These are phyloP conservation scores for Vigna hirtella DNA, from an alignment of 306 rosid genomes.

Conservation along the genomic window DNA sequence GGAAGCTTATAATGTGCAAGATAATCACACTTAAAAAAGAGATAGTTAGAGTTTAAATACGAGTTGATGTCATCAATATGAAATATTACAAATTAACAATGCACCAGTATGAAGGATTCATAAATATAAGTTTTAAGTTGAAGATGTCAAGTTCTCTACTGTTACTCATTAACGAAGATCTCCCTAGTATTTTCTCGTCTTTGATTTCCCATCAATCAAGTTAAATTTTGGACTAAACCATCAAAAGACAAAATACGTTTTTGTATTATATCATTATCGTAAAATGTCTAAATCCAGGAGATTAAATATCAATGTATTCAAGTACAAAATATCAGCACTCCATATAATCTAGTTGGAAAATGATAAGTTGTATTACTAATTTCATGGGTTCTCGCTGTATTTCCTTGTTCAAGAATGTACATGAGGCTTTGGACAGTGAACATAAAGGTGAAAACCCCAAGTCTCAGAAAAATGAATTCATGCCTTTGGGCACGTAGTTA, in stretches of 20 bases:
- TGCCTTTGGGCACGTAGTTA: slow-evolving; percentile 69
- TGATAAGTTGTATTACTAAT: background rate
- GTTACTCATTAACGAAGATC: too few species aligned
- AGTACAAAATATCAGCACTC: slow-evolving; percentile 7
- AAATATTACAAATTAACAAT: too few species aligned
- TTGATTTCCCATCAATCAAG: too few species aligned
- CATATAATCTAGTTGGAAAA: slow-evolving; percentile 1
- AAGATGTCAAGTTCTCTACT: too few species aligned
- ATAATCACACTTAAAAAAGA: too few species aligned
- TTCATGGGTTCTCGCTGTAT: background rate
- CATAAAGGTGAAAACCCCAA: slow-evolving; percentile 9
- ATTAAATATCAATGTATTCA: background rate
- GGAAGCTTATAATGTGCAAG: too few species aligned
- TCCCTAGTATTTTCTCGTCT: too few species aligned
- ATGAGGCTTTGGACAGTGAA: background rate
- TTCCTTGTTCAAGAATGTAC: slow-evolving; percentile 24
- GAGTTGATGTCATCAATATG: too few species aligned
- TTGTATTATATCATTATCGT: background rate
- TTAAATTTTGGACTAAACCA: background rate
- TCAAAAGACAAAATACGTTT: background rate
- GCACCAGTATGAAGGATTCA: too few species aligned
- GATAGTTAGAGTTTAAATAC: too few species aligned
- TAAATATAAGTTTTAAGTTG: too few species aligned
- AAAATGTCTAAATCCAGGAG: background rate
- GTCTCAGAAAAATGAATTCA: slow-evolving; percentile 42